A percentile compares a stretch with the other conserved stretches of the same genome.
These are phyloP conservation scores for Didymella keratinophila DNA, from an alignment of 2,329 filamentous ascomycete species.

Conservation along the genomic window DNA sequence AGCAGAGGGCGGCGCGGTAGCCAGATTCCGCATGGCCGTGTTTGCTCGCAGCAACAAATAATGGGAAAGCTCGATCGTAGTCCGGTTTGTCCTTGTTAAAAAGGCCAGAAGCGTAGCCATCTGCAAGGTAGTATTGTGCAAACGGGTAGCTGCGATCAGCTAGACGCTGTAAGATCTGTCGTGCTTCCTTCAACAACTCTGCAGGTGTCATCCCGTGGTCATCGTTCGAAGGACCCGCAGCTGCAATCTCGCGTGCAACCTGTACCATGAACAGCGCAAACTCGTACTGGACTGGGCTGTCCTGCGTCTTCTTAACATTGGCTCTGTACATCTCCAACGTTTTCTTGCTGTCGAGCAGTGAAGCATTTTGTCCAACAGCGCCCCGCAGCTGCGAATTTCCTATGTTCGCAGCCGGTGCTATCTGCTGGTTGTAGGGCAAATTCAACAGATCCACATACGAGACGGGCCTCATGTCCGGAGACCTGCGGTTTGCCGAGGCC, in stretches of 20 bases:
- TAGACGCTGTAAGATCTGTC: slow-evolving; percentile 84
- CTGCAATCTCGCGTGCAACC: slow-evolving; percentile 76
- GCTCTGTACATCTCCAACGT: slow-evolving; percentile 97
- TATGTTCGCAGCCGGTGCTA: slow-evolving; percentile 67
- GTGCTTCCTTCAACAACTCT: slow-evolving; percentile 84
- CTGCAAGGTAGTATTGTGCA: slow-evolving; percentile 95
- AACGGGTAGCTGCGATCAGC: slow-evolving; percentile 92
- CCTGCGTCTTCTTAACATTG: slow-evolving; percentile 97
- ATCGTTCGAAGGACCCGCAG: slow-evolving; percentile 37
- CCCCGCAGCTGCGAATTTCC: slow-evolving; percentile 83
- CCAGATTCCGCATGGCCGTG: slow-evolving; percentile 96
- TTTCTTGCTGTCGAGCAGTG: slow-evolving; percentile 87
- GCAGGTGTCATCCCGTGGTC: slow-evolving; percentile 57
- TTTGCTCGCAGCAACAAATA: slow-evolving; percentile 93
- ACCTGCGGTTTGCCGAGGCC: slow-evolving; percentile 61
- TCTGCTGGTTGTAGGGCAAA: slow-evolving; percentile 81
- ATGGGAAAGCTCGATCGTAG: slow-evolving; percentile 86
- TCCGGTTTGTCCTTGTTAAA: slow-evolving; percentile 96
- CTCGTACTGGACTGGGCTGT: slow-evolving; percentile 89
- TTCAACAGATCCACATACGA: slow-evolving; percentile 70
- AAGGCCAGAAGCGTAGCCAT: slow-evolving; percentile 91
- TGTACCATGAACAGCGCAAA: slow-evolving; percentile 96
- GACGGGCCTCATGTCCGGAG: slow-evolving; percentile 65
- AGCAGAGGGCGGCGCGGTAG: slow-evolving; percentile 91
- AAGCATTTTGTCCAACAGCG: slow-evolving; percentile 87